phyloP scores from a whole-genome alignment of 805 yeast species.

The Saccharomycopsis fermentans region DNA sequence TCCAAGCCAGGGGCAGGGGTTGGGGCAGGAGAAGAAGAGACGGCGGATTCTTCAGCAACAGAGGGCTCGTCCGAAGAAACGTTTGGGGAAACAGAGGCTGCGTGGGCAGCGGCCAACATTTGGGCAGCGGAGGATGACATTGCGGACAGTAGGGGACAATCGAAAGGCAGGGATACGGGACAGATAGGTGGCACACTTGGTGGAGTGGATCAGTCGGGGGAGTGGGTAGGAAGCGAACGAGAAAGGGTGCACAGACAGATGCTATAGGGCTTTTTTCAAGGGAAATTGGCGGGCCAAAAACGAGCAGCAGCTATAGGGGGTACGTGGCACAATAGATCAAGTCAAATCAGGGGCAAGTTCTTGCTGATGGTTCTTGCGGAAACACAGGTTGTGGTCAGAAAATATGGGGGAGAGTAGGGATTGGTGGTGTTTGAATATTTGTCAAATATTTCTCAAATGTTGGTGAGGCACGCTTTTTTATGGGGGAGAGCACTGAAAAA shows the following conservation, averaged over 20 bases:
- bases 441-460: no score
- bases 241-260: background rate
- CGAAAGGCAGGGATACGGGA: background rate
- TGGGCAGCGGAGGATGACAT: slow-evolving; percentile 28
- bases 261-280: no score
- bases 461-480: no score
- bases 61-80: slow-evolving; percentile 20
- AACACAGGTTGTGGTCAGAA: no score
- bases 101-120: slow-evolving; percentile 29
- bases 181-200: background rate
- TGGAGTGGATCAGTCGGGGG: background rate
- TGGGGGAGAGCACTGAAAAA: background rate
- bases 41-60: slow-evolving; percentile 20
- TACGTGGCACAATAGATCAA: no score
- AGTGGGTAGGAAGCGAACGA: background rate
- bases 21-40: slow-evolving; percentile 3
- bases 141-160: background rate
- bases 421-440: background rate
- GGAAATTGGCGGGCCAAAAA: no score
- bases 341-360: no score
- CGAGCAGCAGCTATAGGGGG: no score
- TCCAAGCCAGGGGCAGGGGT: slow-evolving; percentile 26
- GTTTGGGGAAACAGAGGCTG: slow-evolving; percentile 18
- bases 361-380: no score
- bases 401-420: no score